Conservation (phyloP, 176 grass and related monocot genomes). For the Saccharum officinarum region DNA sequence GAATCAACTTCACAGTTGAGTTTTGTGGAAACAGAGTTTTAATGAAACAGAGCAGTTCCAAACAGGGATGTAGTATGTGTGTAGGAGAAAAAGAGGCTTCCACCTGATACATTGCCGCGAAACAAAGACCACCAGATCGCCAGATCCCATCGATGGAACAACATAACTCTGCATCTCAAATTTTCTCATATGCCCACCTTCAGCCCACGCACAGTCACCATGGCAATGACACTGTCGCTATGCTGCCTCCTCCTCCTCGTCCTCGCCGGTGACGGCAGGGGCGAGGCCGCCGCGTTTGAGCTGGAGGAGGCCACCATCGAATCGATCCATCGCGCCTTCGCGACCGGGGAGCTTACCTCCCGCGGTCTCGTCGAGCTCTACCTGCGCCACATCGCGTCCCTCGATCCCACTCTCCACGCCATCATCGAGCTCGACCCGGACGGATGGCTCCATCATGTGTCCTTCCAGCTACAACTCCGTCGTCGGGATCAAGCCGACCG, state of each 20-base stretch:
- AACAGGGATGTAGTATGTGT: too few relatives aligned
- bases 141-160: too few relatives aligned
- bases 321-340: conserved; percentile 58
- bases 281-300: conserved; percentile 31
- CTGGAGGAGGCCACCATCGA: conserved; percentile 68
- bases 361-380: conserved; percentile 58
- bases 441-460: conserved; percentile 81
- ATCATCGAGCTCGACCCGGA: conserved; percentile 67
- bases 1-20: too few relatives aligned
- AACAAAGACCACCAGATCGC: too few relatives aligned
- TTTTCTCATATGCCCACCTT: not conserved
- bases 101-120: too few relatives aligned
- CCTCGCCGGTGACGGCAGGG: not conserved
- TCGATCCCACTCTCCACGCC: conserved; percentile 65
- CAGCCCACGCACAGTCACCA: not conserved
- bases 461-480: conserved; percentile 73
- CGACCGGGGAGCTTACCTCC: conserved; percentile 55
- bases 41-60: too few relatives aligned
- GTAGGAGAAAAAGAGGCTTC: too few relatives aligned
- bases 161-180: too few relatives aligned
- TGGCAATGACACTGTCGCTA: conserved; percentile 20
- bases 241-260: not conserved
- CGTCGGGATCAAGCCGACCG: conserved; percentile 76
- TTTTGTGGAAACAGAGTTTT: too few relatives aligned
- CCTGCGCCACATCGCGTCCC: conserved; percentile 44